A percentile compares a stretch with the other conserved stretches of the same genome.
Evolutionary conservation across 1,284 basidiomycete species (phyloP).

Genomic region (Clitocybe nebularis): DNA sequence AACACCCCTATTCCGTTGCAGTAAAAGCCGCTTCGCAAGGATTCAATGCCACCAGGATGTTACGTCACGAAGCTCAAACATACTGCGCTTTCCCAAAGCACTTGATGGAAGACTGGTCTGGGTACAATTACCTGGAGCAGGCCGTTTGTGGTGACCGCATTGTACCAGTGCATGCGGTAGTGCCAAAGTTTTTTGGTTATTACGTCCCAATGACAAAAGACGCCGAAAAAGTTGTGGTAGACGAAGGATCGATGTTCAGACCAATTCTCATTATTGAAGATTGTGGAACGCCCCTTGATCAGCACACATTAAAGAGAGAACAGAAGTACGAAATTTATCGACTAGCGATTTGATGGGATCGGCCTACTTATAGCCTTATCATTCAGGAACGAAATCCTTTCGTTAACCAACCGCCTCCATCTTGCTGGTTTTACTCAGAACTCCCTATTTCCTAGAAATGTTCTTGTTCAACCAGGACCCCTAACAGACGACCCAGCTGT

Average conservation of each 20-base stretch:
- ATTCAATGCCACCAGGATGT: slow-evolving; percentile 21
- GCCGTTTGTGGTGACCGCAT: slow-evolving; percentile 14
- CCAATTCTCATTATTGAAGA: slow-evolving; percentile 4
- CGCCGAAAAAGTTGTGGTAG: too few species aligned
- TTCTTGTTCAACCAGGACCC: slow-evolving; percentile 32
- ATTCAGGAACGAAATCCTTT: slow-evolving; percentile 19
- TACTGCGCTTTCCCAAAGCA: slow-evolving; percentile 28
- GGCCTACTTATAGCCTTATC: background rate
- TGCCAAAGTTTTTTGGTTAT: slow-evolving; percentile 38
- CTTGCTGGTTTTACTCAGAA: slow-evolving; percentile 29
- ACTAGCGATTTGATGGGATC: background rate
- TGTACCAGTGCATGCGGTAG: slow-evolving; percentile 30
- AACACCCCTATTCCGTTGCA: slow-evolving; percentile 27
- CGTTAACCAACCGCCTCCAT: slow-evolving; percentile 29
- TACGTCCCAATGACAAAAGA: slow-evolving; percentile 18
- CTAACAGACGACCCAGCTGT: slow-evolving; percentile 26
- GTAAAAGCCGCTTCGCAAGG: slow-evolving; percentile 26
- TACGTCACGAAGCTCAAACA: slow-evolving; percentile 27
- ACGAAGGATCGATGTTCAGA: background rate
- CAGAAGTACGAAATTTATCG: slow-evolving; percentile 17
- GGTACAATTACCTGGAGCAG: slow-evolving; percentile 22
- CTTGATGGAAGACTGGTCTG: slow-evolving; percentile 31
- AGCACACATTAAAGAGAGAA: background rate
- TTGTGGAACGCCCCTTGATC: slow-evolving; percentile 1
- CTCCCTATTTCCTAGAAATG: slow-evolving; percentile 32